Conservation (phyloP, 495 filamentous ascomycete genomes). For the Chlorociboria aeruginascens region DNA sequence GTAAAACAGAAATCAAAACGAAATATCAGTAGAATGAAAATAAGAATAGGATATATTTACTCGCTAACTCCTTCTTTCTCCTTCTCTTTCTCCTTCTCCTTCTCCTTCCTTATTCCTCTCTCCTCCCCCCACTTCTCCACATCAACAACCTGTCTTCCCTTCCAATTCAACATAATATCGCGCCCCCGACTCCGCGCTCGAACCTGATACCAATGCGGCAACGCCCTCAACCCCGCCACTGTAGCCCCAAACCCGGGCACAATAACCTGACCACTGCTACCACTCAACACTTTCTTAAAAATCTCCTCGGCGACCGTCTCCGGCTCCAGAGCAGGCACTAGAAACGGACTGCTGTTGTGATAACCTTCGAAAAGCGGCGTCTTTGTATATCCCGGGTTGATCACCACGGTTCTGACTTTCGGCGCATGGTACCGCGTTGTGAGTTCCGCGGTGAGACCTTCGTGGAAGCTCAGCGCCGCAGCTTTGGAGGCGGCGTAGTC, state of each 20-base stretch:
- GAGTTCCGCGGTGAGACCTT: constrained; percentile 54
- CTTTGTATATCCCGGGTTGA: constrained; percentile 52
- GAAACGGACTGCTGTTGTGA: constrained; percentile 35
- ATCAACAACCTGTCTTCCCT: constrained; percentile 38
- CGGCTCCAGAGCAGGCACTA: constrained; percentile 43
- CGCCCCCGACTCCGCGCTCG: constrained; percentile 23
- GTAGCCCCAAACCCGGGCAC: constrained; percentile 31
- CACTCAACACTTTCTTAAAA: constrained; percentile 43
- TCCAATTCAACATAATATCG: constrained; percentile 32
- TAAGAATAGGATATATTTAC: too few species aligned
- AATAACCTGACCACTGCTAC: constrained; percentile 45
- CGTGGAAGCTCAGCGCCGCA: constrained; percentile 54
- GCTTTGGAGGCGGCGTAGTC: constrained; percentile 61
- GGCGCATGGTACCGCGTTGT: constrained; percentile 48
- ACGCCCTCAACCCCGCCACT: constrained; percentile 23
- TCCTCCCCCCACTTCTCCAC: constrained; percentile 26
- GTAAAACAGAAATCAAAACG: too few species aligned
- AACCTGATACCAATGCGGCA: constrained; percentile 35
- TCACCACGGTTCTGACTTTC: constrained; percentile 49
- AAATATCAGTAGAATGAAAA: too few species aligned
- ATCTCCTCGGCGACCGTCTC: constrained; percentile 57
- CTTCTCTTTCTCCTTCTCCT: constrained; percentile 20
- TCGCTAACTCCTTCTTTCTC: constrained; percentile 11
- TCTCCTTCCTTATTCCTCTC: constrained; percentile 22
- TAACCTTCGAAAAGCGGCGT: constrained; percentile 51